Base-by-base conservation (phyloP, 352 stramenopile species). In the Pythium angustatum region DNA sequence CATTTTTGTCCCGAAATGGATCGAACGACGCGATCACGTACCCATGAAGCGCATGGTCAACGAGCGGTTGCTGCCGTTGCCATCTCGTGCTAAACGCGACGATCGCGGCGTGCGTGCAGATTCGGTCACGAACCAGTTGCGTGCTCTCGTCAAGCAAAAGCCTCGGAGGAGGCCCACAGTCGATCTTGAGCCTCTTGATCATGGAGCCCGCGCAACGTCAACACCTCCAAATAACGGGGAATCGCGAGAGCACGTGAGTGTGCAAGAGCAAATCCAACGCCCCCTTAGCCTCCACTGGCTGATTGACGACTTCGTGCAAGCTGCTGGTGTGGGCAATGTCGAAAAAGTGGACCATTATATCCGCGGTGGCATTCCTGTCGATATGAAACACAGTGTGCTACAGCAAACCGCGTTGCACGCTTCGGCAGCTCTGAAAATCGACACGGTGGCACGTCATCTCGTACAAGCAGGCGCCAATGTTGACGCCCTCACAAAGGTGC, bases 271-370 rank as follows among this genome's bases (percentile, higher is more conserved):
- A 14, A 78, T 78, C n/a, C 77, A 83, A 36, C 77, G 77, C 11
- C 75, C 79, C 8, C 34, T 85, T 28, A 78, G 67, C 22, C 48
- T 83, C 2, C 79, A 88, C 53, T 81, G 68, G 55, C 68, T 83
- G n/a, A 70, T 88, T 7, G 77, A 88, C 33, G 79, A 88, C 63
- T 86, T 88, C 62, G 75, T 88, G 19, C 66, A 82, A 45, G 73
- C 77, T 10, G 77, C 75, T 3, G 69, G 75, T 12, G 51, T 51
- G 22, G 79, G 79, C 5, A 57, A 86, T 24, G 26, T 78, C 4
- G 38, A 61, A 5, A 82, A 77, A 58, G 71, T 88, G 12, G 79
- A 83, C 17, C 68, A 78, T 21, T 88, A 78, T 49, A 71, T 86
- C 30, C 77, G 79, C 21, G 66, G 73, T 8, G 79, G 77, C n/a